phyloP scores from a whole-genome alignment of 306 rosid species.

The Biancaea sappan region DNA sequence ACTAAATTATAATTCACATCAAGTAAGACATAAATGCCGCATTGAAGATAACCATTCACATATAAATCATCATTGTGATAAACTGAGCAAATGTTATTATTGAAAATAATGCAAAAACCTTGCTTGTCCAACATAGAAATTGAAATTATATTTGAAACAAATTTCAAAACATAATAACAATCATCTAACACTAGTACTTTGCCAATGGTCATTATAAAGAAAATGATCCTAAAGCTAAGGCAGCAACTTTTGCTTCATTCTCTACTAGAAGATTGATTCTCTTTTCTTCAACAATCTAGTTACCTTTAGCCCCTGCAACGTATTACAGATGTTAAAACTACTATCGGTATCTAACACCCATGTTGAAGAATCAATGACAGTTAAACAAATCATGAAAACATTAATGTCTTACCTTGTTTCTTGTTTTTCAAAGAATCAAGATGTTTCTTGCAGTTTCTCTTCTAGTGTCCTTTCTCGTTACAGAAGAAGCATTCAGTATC shows the following conservation, averaged over 20 bases:
- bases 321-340: slow-evolving; percentile 10
- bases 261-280: neutral
- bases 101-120: neutral
- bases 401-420: neutral
- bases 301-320: neutral
- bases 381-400: slow-evolving; percentile 22
- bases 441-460: neutral
- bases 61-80: neutral
- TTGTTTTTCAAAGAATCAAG: neutral
- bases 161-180: neutral
- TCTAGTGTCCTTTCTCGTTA: neutral
- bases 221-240: neutral
- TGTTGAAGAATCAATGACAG: neutral
- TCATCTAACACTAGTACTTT: neutral
- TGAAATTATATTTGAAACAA: too few relatives aligned
- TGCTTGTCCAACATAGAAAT: neutral
- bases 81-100: neutral
- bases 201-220: neutral
- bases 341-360: slow-evolving; percentile 23
- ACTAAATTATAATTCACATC: neutral
- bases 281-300: neutral
- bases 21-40: neutral
- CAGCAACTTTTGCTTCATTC: neutral
- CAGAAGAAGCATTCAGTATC: neutral
- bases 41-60: neutral